Base-by-base conservation (phyloP, 371 early-diverging fungal genomes). In the Mortierella polycephala region DNA sequence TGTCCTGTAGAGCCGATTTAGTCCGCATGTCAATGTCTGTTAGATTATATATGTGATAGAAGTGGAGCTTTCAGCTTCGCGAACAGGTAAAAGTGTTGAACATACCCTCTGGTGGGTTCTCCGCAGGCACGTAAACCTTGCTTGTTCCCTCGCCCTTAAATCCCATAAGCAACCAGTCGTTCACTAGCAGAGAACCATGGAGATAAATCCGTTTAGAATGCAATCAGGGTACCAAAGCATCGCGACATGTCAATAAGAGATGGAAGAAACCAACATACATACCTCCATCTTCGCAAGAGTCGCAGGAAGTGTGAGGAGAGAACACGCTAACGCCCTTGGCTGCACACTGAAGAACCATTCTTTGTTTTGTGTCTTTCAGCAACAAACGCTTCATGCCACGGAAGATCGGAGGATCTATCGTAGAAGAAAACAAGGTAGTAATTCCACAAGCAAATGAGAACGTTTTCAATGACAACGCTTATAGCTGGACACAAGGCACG, bases 291-390 rank as follows among this genome's bases (percentile, higher is more conserved):
- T 84, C 81, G 60, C 92, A 89, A 67, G 87, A 90, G 83, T 99
- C 99, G 60, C 97, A 88, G 14, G 99, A 92, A 20, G 99, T 98
- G 81, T 99, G 99, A 56, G 99, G 99, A 20, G 94, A 95, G 85
- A 94, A 98, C 45, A 99, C 90, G 21, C 97, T 94, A 20, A 99
- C 89, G 42, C 96, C 95, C 41, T 87, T 86, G 41, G 93, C 92
- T 47, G 94, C 93, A 53, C 95, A 95, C 58, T 87, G 90, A 57
- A 96, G 84, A 1, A 97, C 90, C 75, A 96, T 90, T 63, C 85
- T 83, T 75, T 96, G 95, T 80, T 95, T 94, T 42, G 86, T 83
- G 70, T 96, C 92, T 18, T 82, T 81, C 67, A 92, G 76, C 14
- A 87, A 90, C 60, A 99, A 86, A 18, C 89, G 89, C 81, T 99